Evolutionary conservation across 495 filamentous ascomycete species (phyloP).

Genomic region (Wilcoxina mikolae): DNA sequence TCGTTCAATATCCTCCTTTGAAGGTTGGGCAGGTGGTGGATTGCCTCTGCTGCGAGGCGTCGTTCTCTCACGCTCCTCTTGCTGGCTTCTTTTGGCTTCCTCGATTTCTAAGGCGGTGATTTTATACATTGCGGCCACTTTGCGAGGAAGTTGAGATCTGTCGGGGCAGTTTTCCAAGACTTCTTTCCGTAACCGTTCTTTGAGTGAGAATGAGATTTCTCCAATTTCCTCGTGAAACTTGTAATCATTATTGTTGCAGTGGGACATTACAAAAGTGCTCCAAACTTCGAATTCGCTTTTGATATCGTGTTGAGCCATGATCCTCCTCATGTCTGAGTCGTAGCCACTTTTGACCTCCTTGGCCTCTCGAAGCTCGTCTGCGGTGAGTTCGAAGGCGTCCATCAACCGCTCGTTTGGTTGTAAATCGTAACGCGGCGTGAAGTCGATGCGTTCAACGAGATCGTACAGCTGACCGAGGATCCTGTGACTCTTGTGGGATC

Average conservation of each 20-base stretch:
- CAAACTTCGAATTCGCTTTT: conserved; percentile 82
- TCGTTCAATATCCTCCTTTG: neutral
- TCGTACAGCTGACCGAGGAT: conserved; percentile 80
- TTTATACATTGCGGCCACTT: conserved; percentile 75
- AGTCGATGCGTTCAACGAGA: conserved; percentile 49
- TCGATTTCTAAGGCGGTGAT: conserved; percentile 54
- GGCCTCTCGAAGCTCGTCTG: conserved; percentile 42
- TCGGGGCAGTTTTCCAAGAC: conserved; percentile 36
- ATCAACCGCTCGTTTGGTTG: conserved; percentile 71
- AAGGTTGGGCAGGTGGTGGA: conserved; percentile 1
- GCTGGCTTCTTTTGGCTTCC: conserved; percentile 4
- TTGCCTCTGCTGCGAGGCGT: conserved; percentile 1
- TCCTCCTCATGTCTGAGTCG: conserved; percentile 56
- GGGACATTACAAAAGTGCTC: conserved; percentile 66
- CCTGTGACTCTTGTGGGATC: conserved; percentile 47
- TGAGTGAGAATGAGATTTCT: conserved; percentile 45
- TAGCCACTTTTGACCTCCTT: conserved; percentile 59
- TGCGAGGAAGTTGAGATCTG: conserved; percentile 41
- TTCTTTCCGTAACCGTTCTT: conserved; percentile 47
- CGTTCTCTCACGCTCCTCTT: neutral
- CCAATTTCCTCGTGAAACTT: conserved; percentile 75
- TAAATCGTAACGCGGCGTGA: conserved; percentile 50
- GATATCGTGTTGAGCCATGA: conserved; percentile 79
- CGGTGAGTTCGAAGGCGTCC: conserved; percentile 40
- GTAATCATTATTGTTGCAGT: conserved; percentile 56